Percentiles rank a stretch among this genome's conserved stretches.
These are phyloP conservation scores for Chlorella vulgaris DNA, from an alignment of 139 green algal genomes.

Conservation along the genomic window DNA sequence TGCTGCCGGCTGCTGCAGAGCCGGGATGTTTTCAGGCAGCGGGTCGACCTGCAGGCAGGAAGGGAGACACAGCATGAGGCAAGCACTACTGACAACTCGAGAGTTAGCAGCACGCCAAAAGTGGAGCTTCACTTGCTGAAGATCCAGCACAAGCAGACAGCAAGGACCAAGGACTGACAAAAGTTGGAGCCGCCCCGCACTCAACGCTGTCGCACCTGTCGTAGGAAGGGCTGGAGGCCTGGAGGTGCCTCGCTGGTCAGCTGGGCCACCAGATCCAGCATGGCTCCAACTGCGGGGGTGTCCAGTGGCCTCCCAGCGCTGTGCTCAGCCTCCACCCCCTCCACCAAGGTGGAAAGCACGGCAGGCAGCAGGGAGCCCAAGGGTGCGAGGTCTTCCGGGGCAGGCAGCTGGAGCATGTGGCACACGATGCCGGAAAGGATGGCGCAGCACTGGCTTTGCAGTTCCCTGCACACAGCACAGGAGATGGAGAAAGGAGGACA, in stretches of 20 bases:
- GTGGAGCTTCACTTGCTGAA: background rate
- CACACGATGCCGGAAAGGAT: conserved; percentile 43
- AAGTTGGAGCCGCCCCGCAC: background rate
- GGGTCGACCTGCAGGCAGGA: conserved; percentile 37
- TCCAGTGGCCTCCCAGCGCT: background rate
- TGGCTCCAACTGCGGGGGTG: background rate
- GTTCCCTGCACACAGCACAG: conserved; percentile 25
- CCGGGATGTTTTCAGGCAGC: conserved; percentile 20
- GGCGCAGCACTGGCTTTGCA: conserved; percentile 42
- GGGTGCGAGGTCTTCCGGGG: conserved; percentile 1
- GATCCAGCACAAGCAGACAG: background rate
- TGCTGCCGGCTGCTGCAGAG: conserved; percentile 4
- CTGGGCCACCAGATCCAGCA: conserved; percentile 34
- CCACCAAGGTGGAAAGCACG: conserved; percentile 38
- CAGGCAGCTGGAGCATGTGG: conserved; percentile 7
- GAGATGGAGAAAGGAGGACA: background rate
- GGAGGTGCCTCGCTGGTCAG: conserved; percentile 20
- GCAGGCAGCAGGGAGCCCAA: conserved; percentile 50
- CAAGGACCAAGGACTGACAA: background rate
- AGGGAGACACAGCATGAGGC: background rate
- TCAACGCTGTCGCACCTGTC: conserved; percentile 6
- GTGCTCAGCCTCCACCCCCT: conserved; percentile 35
- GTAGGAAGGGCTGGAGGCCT: conserved; percentile 31
- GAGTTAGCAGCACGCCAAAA: background rate
- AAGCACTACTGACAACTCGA: background rate